Conservation (phyloP, 371 early-diverging fungal genomes). For the Cokeromyces recurvatus region DNA sequence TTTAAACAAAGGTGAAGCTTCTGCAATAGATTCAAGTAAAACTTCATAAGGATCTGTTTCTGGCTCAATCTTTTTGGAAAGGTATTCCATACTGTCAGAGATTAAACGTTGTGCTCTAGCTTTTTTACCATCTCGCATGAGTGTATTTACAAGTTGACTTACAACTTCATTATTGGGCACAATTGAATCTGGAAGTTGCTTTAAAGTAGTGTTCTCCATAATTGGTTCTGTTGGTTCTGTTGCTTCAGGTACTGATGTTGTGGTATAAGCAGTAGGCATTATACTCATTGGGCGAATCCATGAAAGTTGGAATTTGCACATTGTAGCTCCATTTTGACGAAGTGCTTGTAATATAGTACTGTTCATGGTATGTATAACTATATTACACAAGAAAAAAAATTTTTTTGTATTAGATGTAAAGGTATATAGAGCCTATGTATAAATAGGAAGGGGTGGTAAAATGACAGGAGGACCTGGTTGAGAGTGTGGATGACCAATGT, state of each 20-base stretch:
- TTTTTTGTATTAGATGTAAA: too few species aligned
- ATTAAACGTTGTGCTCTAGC: slow-evolving; percentile 70
- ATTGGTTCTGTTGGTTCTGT: background rate
- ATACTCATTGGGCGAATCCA: slow-evolving; percentile 20
- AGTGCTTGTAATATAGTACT: slow-evolving; percentile 21
- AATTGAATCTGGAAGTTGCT: background rate
- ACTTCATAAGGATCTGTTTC: slow-evolving; percentile 55
- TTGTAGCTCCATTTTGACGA: slow-evolving; percentile 14
- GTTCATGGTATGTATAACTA: slow-evolving; percentile 13
- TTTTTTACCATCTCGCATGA: slow-evolving; percentile 87
- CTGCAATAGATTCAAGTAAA: slow-evolving; percentile 70
- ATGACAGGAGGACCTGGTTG: too few species aligned
- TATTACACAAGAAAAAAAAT: slow-evolving; percentile 1
- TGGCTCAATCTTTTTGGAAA: slow-evolving; percentile 59
- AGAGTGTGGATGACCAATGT: too few species aligned
- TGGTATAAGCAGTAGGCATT: background rate
- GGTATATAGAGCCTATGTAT: background rate
- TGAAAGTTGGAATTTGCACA: slow-evolving; percentile 12
- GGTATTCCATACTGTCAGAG: slow-evolving; percentile 62
- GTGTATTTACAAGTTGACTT: slow-evolving; percentile 75
- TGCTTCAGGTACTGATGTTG: background rate
- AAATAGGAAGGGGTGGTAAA: too few species aligned
- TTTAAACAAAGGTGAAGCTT: slow-evolving; percentile 75
- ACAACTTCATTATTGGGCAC: slow-evolving; percentile 63
- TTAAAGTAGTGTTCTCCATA: too few species aligned